Conservation (phyloP, 257 asterid species). For the Primulina eburnea region DNA sequence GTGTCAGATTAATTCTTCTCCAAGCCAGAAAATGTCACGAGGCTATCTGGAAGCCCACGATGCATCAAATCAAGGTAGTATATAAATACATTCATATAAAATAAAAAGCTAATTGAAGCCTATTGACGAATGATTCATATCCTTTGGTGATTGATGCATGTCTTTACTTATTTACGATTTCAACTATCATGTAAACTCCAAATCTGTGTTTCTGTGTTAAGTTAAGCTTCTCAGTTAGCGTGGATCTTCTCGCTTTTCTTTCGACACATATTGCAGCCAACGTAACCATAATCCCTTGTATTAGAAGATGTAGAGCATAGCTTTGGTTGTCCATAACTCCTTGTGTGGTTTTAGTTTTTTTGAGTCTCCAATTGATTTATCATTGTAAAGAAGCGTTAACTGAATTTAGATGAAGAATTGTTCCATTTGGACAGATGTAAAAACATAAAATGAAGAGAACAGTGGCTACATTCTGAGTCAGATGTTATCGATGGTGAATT, state of each 20-base stretch:
- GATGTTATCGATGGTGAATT: neutral
- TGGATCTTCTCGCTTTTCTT: neutral
- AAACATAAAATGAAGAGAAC: neutral
- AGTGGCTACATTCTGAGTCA: neutral
- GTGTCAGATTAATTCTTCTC: conserved; percentile 43
- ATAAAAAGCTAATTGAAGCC: neutral
- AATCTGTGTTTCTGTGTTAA: neutral
- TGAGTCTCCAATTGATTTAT: neutral
- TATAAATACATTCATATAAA: neutral
- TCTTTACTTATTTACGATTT: neutral
- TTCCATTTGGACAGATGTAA: neutral
- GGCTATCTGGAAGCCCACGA: conserved; percentile 39
- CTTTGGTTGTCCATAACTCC: neutral
- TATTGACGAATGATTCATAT: neutral
- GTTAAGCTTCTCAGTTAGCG: conserved; percentile 2
- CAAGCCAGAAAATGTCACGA: conserved; percentile 54
- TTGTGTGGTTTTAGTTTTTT: neutral
- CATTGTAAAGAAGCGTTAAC: neutral
- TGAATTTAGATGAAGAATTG: neutral
- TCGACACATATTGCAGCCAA: neutral
- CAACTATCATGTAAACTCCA: conserved; percentile 1
- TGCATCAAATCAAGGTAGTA: conserved; percentile 54
- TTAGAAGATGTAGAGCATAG: neutral
- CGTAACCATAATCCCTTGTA: neutral
- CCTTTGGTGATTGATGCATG: conserved; percentile 12